These are phyloP conservation scores for Pseudogymnoascus sp. DNA, from an alignment of 2,329 filamentous ascomycete genomes.

Conservation along the genomic window DNA sequence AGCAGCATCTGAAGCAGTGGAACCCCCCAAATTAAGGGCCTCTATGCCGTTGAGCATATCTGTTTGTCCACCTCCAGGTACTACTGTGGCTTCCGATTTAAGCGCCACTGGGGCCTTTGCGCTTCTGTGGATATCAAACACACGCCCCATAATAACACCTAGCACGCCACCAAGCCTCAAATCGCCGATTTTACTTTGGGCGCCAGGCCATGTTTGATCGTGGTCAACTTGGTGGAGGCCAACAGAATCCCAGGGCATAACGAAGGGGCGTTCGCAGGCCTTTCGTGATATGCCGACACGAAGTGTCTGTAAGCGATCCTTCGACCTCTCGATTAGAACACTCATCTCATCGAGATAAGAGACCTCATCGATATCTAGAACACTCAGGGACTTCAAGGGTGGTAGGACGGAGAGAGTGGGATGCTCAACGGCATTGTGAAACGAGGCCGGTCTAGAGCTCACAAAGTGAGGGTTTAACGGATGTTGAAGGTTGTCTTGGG, in stretches of 20 bases:
- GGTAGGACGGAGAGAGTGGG: conserved; percentile 74
- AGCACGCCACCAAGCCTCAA: conserved; percentile 59
- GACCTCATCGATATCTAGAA: conserved; percentile 75
- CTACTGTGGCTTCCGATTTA: neutral
- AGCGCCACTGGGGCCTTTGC: conserved; percentile 13
- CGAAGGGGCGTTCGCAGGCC: conserved; percentile 41
- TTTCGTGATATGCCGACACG: conserved; percentile 60
- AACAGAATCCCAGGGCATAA: conserved; percentile 53
- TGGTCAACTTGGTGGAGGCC: conserved; percentile 57
- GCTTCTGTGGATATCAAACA: conserved; percentile 48
- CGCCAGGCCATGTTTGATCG: conserved; percentile 46
- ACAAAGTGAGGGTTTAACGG: conserved; percentile 23
- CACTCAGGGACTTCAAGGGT: conserved; percentile 63
- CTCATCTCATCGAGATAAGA: conserved; percentile 78
- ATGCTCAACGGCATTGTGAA: conserved; percentile 58
- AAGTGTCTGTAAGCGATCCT: conserved; percentile 57
- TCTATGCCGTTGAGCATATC: neutral
- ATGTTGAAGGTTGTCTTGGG: conserved; percentile 17
- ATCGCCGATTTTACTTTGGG: conserved; percentile 46
- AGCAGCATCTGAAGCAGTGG: neutral
- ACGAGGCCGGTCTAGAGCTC: conserved; percentile 32
- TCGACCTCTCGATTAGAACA: conserved; percentile 63
- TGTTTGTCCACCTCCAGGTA: neutral
- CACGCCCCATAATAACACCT: conserved; percentile 57
- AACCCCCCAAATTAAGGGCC: neutral